Base-by-base conservation (phyloP, 495 filamentous ascomycete species). In the Annulohypoxylon maeteangense region DNA sequence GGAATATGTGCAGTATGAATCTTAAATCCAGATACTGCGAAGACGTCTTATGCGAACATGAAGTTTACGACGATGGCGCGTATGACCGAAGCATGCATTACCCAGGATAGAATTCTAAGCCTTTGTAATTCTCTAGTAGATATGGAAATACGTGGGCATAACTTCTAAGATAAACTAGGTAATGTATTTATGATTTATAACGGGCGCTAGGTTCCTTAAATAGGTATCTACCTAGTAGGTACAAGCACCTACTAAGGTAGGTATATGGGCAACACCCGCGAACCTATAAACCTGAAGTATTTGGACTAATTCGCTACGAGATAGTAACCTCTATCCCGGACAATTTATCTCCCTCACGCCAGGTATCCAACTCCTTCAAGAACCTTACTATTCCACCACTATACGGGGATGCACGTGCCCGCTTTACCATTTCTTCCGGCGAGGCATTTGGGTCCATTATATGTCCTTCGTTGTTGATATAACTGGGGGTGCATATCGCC, bases 401-500 rank as follows among this genome's bases (percentile, higher is more conserved):
- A 47, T 67, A 78, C 0, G 65, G 66, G 14, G 72, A 66, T 14
- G 44, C 22, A n/a, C 75, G 57, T 0, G 75, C 76, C 56, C 47
- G 62, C 72, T 79, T 80, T 47, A 79, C 64, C 74, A 76, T 65
- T 2, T 78, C 75, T 60, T 68, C 72, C 45, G 48, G 79, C 4
- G 72, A 74, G 2, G 60, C 50, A 1, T 67, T 44, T 32, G 48
- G 56, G 23, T 67, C 48, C 11, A 65, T 11, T 0, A 68, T 38
- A 23, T 78, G 75, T 3, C 81, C 87, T 67, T 89, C 84, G 10
- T 61, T 74, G 32, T 84, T 90, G 53, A 82, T 79, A 67, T 90
- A 90, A 12, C 85, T 78, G 1, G 89, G 88, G 7, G 87, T 89
- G 77, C 88, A 91, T 12, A 81, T 77, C 1, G 72, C 62, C 5